Evolutionary conservation across 1,284 basidiomycete species (phyloP), one percentile per base, ranked within the genome.

Genomic region (Pseudomicrostroma phylloplanum): DNA sequence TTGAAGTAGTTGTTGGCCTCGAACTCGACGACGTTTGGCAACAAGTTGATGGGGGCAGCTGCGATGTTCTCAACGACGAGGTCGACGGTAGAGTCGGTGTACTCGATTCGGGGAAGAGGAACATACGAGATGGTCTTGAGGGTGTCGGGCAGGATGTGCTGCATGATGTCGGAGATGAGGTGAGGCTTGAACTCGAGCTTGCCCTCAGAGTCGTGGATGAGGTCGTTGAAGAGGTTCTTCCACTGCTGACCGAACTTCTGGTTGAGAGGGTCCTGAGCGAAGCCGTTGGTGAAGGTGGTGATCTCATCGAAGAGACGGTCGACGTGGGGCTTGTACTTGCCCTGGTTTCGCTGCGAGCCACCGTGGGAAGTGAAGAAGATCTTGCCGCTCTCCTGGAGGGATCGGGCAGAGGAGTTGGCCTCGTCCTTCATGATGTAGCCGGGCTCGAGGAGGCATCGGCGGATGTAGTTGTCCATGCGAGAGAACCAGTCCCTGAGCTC

Each of bases 31-130:
- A 92, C 80, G 82, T 90, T 83, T 65, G 83, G 82, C 74, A 82
- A 70, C 46, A 80, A 71, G 80, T 83, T 83, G 63, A 87, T 86
- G 30, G 90, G 89, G 65, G 91, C 89, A 19, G 96, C 84, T 3
- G 90, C 88, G 39, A 96, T 84, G 81, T 96, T 94, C 84, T 97
- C 93, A 65, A 96, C 86, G 63, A 96, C 90, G 42, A 76, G 57
- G 67, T 76, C 72, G 90, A 92, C 69, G 64, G 63, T 65, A 63
- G 70, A 66, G 67, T 76, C 74, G 43, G 67, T 68, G 69, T 69
- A 76, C 65, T 76, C 74, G 65, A 76, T 74, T 43, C 74, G 68
- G 25, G 74, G 74, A 68, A 96, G 92, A 25, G 93, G 93, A 60
- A 97, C 81, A 79, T 92, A 91, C 23, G 91, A 91, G 66, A 68